Conservation (phyloP, 306 rosid genomes). For the Alnus glutinosa region DNA sequence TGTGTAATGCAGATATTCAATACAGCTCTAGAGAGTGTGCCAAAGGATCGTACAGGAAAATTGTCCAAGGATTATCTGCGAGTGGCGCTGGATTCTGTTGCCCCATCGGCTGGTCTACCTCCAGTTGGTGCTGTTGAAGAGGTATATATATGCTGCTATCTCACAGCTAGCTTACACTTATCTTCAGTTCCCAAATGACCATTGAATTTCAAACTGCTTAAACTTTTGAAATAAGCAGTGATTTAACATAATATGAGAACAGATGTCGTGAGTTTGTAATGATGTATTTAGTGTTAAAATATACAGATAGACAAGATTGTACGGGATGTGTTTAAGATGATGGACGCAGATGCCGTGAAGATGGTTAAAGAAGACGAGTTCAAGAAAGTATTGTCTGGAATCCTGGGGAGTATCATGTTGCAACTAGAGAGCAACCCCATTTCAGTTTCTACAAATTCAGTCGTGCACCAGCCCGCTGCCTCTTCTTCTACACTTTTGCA, state of each 20-base stretch:
- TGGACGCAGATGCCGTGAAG: conserved; percentile 58
- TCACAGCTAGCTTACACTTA: conserved; percentile 1
- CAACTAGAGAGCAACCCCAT: conserved; percentile 76
- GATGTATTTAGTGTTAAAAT: conserved; percentile 13
- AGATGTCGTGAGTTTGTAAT: too few relatives aligned
- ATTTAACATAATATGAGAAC: too few relatives aligned
- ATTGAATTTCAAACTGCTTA: too few relatives aligned
- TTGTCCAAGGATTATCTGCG: conserved; percentile 61
- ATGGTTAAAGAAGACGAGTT: conserved; percentile 78
- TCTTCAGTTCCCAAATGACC: not conserved
- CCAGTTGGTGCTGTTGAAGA: conserved; percentile 79
- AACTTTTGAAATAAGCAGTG: too few relatives aligned
- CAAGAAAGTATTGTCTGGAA: conserved; percentile 67
- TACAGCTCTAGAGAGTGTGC: conserved; percentile 57
- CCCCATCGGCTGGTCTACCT: conserved; percentile 83
- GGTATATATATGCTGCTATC: conserved; percentile 40
- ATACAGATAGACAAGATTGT: conserved; percentile 77
- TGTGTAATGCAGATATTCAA: conserved; percentile 57
- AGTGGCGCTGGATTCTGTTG: conserved; percentile 60
- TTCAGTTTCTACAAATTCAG: conserved; percentile 72
- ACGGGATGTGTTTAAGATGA: conserved; percentile 50
- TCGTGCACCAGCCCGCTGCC: conserved; percentile 84
- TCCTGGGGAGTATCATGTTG: conserved; percentile 70
- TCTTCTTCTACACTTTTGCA: conserved; percentile 71
- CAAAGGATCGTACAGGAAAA: conserved; percentile 76